A percentile compares a stretch with the other conserved stretches of the same genome.
Evolutionary conservation across 352 stramenopile species (phyloP).

Genomic region (Lagenidium giganteum): DNA sequence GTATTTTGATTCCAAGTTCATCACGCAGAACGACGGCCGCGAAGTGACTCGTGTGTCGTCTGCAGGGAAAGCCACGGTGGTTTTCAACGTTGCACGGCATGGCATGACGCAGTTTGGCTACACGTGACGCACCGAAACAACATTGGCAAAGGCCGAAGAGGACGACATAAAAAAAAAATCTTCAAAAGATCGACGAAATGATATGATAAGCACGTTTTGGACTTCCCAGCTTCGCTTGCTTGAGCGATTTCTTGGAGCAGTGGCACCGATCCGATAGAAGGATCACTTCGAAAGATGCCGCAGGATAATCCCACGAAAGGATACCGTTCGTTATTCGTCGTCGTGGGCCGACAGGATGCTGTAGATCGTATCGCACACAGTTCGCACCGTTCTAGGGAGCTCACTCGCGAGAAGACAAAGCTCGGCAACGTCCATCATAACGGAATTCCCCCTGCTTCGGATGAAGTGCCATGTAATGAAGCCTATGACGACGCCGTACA

Average conservation of each 20-base stretch:
- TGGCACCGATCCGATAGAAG: no score
- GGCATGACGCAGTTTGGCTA: slow-evolving; percentile 61
- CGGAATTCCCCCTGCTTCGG: slow-evolving; percentile 25
- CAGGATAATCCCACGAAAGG: no score
- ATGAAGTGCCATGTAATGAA: slow-evolving; percentile 32
- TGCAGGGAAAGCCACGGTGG: slow-evolving; percentile 40
- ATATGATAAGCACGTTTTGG: no score
- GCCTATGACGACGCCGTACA: slow-evolving; percentile 47
- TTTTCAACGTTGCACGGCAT: slow-evolving; percentile 56
- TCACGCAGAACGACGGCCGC: slow-evolving; percentile 60
- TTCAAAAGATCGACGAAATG: no score
- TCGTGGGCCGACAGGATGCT: slow-evolving; percentile 17
- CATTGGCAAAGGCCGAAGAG: no score
- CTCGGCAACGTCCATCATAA: slow-evolving; percentile 13
- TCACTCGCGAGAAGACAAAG: slow-evolving; percentile 10
- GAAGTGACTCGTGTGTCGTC: slow-evolving; percentile 66
- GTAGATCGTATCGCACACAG: slow-evolving; percentile 28
- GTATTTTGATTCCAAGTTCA: slow-evolving; percentile 87
- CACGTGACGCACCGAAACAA: neutral
- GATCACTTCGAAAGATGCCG: no score
- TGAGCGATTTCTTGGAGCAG: no score
- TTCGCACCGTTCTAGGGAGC: slow-evolving; percentile 18
- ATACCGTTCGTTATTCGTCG: no score
- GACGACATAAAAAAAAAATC: no score
- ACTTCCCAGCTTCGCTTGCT: no score